Base-by-base conservation (phyloP, 2,329 filamentous ascomycete genomes). In the Aaosphaeria arxii region DNA sequence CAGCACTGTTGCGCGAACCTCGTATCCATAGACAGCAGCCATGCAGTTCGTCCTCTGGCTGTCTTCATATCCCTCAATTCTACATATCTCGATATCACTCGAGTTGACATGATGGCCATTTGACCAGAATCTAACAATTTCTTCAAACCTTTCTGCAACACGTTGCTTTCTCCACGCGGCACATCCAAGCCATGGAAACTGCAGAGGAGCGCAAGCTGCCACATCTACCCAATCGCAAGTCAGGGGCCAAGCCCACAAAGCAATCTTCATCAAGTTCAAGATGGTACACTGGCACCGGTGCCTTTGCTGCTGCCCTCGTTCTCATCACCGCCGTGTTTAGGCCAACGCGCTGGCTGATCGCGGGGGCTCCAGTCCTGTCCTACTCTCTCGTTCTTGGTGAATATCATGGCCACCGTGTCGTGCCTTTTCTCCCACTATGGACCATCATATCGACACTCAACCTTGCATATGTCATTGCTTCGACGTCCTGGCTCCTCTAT, bases 401-500 rank as follows among this genome's bases (percentile, higher is more conserved):
- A 45, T 55, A 61, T 13, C 59, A 66, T 40, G 62, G 61, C 5
- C 52, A 68, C 40, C 70, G 76, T 11, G 66, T 79, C 13, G 52
- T 80, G 7, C 69, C 74, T 2, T 64, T 62, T 28, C 58, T 76
- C 30, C 74, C 75, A 2, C 54, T 79, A 2, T 79, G 76, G 76
- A 70, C 74, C 1, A 53, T 78, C 1, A 63, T 80, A 44, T 61
- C 73, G 2, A 72, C 71, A 0, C 52, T 79, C 29, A 77, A 79
- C 51, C 58, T 79, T 3, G 51, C 64, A 0, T 80, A 79, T 55
- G 69, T 71, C 2, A 62, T 80, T 7, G 72, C 67, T 41, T 69
- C 77, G 9, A 80, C 77, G 11, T 80, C 77, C 53, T 80, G 78
- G 77, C 71, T 80, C 1, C 66, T 81, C 0, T 74, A 75, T 46